phyloP scores from a whole-genome alignment of 768 basidiomycete genomes.

The Podaxis pistillaris region DNA sequence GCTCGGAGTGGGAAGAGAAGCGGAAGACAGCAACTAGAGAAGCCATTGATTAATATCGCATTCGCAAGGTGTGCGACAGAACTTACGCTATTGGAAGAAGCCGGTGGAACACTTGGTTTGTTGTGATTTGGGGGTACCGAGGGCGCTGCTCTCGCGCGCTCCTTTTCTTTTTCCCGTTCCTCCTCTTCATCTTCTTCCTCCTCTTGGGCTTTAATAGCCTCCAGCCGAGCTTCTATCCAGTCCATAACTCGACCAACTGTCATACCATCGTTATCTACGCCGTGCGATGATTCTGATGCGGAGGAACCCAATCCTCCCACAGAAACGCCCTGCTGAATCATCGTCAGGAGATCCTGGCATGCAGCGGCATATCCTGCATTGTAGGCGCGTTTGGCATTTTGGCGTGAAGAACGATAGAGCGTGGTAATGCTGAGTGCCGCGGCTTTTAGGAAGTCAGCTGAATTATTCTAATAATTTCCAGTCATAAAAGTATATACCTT shows the following conservation, averaged over 20 bases:
- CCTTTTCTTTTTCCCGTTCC: conserved; percentile 58
- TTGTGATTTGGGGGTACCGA: conserved; percentile 14
- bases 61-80: background rate
- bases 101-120: conserved; percentile 5
- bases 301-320: conserved; percentile 45
- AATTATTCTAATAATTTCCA: background rate
- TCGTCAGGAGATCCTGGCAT: conserved; percentile 75
- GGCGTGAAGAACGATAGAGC: conserved; percentile 75
- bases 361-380: conserved; percentile 79
- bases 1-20: conserved; percentile 13
- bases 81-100: conserved; percentile 5
- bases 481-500: conserved; percentile 47
- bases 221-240: conserved; percentile 79
- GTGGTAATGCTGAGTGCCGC: conserved; percentile 85
- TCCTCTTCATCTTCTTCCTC: conserved; percentile 86
- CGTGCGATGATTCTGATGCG: conserved; percentile 39
- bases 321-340: conserved; percentile 84
- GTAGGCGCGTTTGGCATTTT: conserved; percentile 77
- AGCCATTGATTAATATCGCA: background rate
- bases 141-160: conserved; percentile 32
- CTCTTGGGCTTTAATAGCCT: conserved; percentile 69
- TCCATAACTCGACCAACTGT: conserved; percentile 81
- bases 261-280: conserved; percentile 56
- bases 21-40: background rate
- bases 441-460: conserved; percentile 39